Evolutionary conservation across 2,329 filamentous ascomycete genomes (phyloP).

Genomic region (Stenocarpella maydis): DNA sequence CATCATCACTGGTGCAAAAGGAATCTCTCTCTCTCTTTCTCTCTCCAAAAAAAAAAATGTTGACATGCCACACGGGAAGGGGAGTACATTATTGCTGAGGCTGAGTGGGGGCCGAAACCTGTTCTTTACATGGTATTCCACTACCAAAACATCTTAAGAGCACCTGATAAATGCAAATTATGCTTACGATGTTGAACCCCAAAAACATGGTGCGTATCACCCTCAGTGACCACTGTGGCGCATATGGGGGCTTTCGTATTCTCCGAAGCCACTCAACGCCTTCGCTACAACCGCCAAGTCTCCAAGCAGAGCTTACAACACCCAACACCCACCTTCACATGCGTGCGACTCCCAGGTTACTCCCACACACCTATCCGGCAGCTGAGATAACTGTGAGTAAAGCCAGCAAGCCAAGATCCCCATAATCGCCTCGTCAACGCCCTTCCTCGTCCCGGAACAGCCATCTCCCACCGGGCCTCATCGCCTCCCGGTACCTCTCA

Average conservation of each 20-base stretch:
- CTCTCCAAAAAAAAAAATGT: too few relatives aligned
- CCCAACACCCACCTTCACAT: neutral
- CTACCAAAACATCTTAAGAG: neutral
- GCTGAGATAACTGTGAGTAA: neutral
- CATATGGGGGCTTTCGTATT: neutral
- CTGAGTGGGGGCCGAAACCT: neutral
- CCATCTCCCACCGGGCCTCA: conserved; percentile 79
- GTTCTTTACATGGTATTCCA: neutral
- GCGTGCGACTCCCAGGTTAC: neutral
- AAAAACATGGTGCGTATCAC: neutral
- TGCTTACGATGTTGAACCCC: neutral
- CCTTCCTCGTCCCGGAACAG: conserved; percentile 79
- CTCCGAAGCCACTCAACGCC: conserved; percentile 19
- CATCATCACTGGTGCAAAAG: neutral
- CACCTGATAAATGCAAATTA: too few relatives aligned
- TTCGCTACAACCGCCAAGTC: neutral
- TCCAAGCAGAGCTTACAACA: neutral
- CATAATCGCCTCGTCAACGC: conserved; percentile 12
- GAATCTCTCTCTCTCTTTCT: too few relatives aligned
- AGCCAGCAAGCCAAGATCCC: neutral
- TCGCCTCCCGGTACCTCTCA: conserved; percentile 82
- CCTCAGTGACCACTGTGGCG: neutral
- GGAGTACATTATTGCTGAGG: too few relatives aligned
- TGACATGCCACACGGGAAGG: neutral
- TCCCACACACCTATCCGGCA: neutral